Evolutionary conservation across 2,329 filamentous ascomycete genomes (phyloP).

Genomic region (Fusarium phyllophilum): DNA sequence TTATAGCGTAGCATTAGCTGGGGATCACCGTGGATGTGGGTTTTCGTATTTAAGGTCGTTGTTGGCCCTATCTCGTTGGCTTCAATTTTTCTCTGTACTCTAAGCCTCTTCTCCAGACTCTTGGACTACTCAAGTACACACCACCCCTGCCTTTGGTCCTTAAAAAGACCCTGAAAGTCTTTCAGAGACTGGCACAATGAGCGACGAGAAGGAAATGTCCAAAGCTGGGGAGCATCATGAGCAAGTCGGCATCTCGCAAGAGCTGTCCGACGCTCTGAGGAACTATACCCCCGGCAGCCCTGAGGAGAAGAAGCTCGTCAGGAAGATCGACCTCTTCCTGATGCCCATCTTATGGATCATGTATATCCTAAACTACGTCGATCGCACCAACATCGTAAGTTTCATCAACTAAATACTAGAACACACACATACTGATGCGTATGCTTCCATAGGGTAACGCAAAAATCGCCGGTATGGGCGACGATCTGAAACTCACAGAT

Average conservation of each 20-base stretch:
- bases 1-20: background rate
- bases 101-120: background rate
- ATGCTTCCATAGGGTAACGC: background rate
- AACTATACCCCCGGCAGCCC: background rate
- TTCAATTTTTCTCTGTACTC: background rate
- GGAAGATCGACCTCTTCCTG: background rate
- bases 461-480: background rate
- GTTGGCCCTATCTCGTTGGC: background rate
- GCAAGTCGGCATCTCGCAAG: background rate
- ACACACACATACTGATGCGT: accelerated
- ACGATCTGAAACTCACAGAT: accelerated
- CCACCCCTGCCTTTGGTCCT: background rate
- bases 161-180: background rate
- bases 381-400: background rate
- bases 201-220: background rate
- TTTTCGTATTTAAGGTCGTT: background rate
- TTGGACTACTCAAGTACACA: background rate
- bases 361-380: background rate
- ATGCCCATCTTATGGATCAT: background rate
- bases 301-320: background rate
- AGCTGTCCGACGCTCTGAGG: background rate
- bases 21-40: background rate
- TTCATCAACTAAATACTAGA: too few species aligned
- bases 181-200: background rate
- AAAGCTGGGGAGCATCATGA: background rate